Percentiles rank a stretch among this genome's conserved stretches.
Evolutionary conservation across 1,139 yeast species (phyloP).

Genomic region (Geotrichum histeridarum): DNA sequence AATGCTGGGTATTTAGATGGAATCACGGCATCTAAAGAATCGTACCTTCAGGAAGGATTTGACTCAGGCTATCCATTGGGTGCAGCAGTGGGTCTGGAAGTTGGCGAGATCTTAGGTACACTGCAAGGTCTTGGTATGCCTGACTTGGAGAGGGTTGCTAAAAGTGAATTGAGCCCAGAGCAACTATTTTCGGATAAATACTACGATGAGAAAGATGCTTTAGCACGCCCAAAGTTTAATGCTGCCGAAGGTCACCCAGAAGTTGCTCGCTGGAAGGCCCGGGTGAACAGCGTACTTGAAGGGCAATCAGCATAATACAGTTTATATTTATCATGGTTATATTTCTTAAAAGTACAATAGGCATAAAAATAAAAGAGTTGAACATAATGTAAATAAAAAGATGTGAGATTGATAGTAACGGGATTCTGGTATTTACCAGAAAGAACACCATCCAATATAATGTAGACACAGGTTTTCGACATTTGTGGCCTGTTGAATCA

Average conservation of each 20-base stretch:
- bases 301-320: too few relatives aligned
- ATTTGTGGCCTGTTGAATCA: slow-evolving; percentile 94
- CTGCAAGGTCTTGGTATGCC: slow-evolving; percentile 34
- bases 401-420: too few relatives aligned
- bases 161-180: slow-evolving; percentile 48
- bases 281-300: background rate
- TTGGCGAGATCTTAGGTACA: slow-evolving; percentile 62
- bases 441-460: slow-evolving; percentile 98
- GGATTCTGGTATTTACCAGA: slow-evolving; percentile 54
- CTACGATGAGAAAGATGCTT: slow-evolving; percentile 48
- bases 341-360: background rate
- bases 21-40: slow-evolving; percentile 61
- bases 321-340: background rate
- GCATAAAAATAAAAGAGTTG: too few relatives aligned
- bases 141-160: slow-evolving; percentile 39
- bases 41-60: slow-evolving; percentile 70
- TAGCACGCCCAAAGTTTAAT: slow-evolving; percentile 22
- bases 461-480: slow-evolving; percentile 95
- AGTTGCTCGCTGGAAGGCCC: slow-evolving; percentile 10
- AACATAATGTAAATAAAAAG: background rate
- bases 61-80: slow-evolving; percentile 77
- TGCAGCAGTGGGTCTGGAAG: slow-evolving; percentile 58
- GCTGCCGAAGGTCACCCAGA: slow-evolving; percentile 21
- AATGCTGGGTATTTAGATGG: slow-evolving; percentile 88
- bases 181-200: slow-evolving; percentile 48